A percentile compares a stretch with the other conserved stretches of the same genome.
These are phyloP conservation scores for Primulina eburnea DNA, from an alignment of 257 asterid genomes.

Conservation along the genomic window DNA sequence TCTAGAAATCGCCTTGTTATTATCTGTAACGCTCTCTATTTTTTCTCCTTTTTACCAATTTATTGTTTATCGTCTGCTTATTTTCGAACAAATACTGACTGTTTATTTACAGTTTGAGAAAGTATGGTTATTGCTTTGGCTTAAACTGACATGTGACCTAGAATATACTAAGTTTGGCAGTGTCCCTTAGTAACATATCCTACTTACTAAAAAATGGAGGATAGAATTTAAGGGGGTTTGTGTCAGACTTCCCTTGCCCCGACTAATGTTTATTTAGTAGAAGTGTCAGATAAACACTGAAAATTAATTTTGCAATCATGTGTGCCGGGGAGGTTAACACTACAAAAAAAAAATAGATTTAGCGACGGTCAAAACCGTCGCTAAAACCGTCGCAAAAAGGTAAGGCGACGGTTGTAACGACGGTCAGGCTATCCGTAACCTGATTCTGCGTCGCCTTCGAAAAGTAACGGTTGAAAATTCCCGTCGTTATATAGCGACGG, in stretches of 20 bases:
- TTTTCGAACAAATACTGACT: slow-evolving; percentile 1
- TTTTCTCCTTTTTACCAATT: background rate
- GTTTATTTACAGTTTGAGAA: background rate
- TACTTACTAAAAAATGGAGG: background rate
- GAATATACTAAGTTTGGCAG: background rate
- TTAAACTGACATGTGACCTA: background rate
- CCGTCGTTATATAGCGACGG: no score
- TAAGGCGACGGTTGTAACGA: no score
- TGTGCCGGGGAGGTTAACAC: background rate
- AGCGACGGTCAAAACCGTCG: no score
- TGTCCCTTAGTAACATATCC: background rate
- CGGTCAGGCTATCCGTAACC: no score
- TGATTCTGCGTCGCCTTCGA: no score
- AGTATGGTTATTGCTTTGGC: background rate
- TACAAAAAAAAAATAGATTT: no score
- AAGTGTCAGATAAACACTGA: background rate
- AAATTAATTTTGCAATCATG: no score
- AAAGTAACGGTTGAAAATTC: no score
- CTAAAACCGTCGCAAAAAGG: no score
- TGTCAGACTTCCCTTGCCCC: background rate
- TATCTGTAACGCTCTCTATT: slow-evolving; percentile 55
- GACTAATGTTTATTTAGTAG: background rate
- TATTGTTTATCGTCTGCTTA: background rate
- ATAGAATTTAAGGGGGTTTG: background rate
- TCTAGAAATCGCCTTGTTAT: slow-evolving; percentile 83